phyloP scores from a whole-genome alignment of 73 alveolate genomes.

The Durusdinium trenchii region DNA sequence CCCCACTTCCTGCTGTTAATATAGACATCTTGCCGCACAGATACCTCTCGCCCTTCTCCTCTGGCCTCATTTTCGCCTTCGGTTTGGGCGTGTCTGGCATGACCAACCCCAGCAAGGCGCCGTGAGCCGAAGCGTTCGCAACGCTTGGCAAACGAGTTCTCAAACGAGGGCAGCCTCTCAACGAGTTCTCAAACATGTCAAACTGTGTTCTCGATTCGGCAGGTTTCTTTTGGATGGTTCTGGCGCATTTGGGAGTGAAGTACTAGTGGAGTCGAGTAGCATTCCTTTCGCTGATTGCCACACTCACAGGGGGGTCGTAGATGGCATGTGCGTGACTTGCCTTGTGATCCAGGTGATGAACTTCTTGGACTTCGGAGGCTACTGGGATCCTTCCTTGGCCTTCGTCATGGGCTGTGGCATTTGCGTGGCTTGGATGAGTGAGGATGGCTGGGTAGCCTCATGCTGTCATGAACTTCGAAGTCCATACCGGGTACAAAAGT shows the following conservation, averaged over 20 bases:
- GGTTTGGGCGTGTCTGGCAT: slow-evolving; percentile 89
- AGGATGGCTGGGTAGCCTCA: not conserved
- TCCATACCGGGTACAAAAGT: too few species aligned
- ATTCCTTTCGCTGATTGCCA: too few species aligned
- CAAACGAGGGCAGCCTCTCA: too few species aligned
- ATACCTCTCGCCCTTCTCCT: slow-evolving; percentile 63
- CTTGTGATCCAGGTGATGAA: not conserved
- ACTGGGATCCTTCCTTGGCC: slow-evolving; percentile 76
- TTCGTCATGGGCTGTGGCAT: slow-evolving; percentile 84
- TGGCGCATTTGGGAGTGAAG: not conserved
- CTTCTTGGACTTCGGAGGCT: slow-evolving; percentile 56
- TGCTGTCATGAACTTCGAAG: not conserved
- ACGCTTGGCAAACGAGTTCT: too few species aligned
- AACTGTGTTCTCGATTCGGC: too few species aligned
- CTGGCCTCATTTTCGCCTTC: slow-evolving; percentile 84
- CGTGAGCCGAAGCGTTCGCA: too few species aligned
- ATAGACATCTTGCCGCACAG: not conserved
- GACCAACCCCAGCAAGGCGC: slow-evolving; percentile 88
- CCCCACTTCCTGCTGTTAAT: too few species aligned
- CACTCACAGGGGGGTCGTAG: too few species aligned
- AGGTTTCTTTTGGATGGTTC: not conserved
- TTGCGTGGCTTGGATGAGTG: not conserved
- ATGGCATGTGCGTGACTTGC: too few species aligned
- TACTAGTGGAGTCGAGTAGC: not conserved
- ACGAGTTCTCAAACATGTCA: too few species aligned